A percentile compares a stretch with the other conserved stretches of the same genome.
These are phyloP conservation scores for Zoysia japonica DNA, from an alignment of 176 grass and related monocot species.

Conservation along the genomic window DNA sequence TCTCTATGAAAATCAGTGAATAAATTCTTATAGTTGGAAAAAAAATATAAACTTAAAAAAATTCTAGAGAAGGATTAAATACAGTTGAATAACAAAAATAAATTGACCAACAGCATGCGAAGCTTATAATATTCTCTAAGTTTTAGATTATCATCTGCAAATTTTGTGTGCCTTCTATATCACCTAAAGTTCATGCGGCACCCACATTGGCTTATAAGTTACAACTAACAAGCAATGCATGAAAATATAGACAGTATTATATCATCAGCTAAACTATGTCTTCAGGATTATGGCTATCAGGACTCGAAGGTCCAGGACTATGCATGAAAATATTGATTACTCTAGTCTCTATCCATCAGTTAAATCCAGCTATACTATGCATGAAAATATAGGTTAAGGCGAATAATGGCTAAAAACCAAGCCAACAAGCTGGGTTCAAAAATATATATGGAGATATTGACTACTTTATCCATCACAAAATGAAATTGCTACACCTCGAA, in stretches of 20 bases:
- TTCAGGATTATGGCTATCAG: not conserved
- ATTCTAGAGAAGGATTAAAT: not conserved
- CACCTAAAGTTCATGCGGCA: not conserved
- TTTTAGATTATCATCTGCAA: constrained; percentile 1
- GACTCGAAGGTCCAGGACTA: not conserved
- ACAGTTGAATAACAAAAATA: constrained; percentile 16
- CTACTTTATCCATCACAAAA: not conserved
- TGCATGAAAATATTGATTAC: too few species aligned
- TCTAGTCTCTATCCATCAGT: too few species aligned
- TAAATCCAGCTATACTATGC: too few species aligned
- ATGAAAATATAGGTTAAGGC: not conserved
- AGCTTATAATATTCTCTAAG: not conserved
- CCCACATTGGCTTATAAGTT: not conserved
- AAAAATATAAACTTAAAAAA: constrained; percentile 13
- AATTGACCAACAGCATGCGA: too few species aligned
- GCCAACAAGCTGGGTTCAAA: not conserved
- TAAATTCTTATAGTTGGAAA: constrained; percentile 14
- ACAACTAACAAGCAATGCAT: too few species aligned
- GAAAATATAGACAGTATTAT: not conserved
- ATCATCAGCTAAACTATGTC: not conserved
- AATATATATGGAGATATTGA: not conserved
- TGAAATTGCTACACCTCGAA: not conserved
- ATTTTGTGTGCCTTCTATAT: not conserved
- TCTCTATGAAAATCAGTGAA: constrained; percentile 53
- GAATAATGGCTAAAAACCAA: not conserved